These are phyloP conservation scores for Hypoxylon rickii DNA, from an alignment of 495 filamentous ascomycete species.

Conservation along the genomic window DNA sequence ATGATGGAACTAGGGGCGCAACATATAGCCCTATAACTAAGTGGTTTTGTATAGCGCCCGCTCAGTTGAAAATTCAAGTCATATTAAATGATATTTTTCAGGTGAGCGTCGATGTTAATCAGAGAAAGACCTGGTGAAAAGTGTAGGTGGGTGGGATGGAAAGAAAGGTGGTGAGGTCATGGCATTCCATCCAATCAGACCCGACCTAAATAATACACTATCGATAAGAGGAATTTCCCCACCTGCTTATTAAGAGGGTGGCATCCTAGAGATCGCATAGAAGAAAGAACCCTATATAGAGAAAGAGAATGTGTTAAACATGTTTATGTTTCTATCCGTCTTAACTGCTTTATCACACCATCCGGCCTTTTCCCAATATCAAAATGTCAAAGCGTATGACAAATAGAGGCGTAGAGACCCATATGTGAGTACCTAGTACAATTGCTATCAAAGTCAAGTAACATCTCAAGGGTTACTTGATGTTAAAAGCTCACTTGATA, in stretches of 20 bases:
- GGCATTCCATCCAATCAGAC: slow-evolving; percentile 37
- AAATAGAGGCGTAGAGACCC: too few species aligned
- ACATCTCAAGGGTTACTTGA: too few species aligned
- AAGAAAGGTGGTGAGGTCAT: slow-evolving; percentile 28
- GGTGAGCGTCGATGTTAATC: background rate
- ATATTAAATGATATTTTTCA: background rate
- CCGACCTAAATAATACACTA: slow-evolving; percentile 16
- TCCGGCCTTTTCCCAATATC: too few species aligned
- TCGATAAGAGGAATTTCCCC: slow-evolving; percentile 1
- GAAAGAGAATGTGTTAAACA: background rate
- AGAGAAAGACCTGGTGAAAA: background rate
- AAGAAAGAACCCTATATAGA: background rate
- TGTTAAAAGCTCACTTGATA: too few species aligned
- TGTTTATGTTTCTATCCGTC: too few species aligned
- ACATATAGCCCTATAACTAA: background rate
- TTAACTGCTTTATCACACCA: too few species aligned
- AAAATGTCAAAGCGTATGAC: too few species aligned
- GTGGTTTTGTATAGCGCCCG: background rate
- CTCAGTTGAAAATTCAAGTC: background rate
- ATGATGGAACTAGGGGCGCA: slow-evolving; percentile 14
- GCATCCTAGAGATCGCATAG: too few species aligned
- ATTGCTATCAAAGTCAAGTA: too few species aligned
- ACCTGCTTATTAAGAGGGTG: too few species aligned
- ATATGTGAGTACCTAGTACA: too few species aligned
- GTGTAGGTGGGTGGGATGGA: background rate